Evolutionary conservation across 345 rosid species (phyloP), one percentile per base, ranked within the genome.

Genomic region (Adansonia digitata): DNA sequence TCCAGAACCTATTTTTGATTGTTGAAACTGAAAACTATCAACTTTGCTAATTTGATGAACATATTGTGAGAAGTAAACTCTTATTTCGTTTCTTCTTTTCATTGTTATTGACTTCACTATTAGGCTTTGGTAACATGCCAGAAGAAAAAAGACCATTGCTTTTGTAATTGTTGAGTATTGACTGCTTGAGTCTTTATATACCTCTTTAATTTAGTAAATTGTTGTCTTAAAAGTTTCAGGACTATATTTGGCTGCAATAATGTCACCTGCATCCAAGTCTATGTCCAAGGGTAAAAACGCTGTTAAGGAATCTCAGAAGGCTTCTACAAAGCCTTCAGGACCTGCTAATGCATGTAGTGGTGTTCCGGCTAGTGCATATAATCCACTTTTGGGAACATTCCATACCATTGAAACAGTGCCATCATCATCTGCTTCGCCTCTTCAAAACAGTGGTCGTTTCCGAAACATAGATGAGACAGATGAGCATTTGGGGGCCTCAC

Each of bases 241-340:
- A 43, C 13, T 45, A 10, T 61, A 34, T 35, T 53, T 60, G 69
- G 37, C 55, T 26, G 57, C 46, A 64, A 73, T 68, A 78, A 93
- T 93, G 98, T 90, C 97, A 82, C 86, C 88, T 56, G 86, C 80
- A 35, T 79, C 92, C 64, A 91, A 83, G 73, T 79, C 89, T 8
- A 89, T 87, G 86, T 83, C 97, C 13, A 91, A 90, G 87, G 97
- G 89, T 72, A 93, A 86, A 82, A 91, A 84, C 78, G 79, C 83
- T 69, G 74, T 80, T 85, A 93, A 93, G 79, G 97, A 93, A 75
- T 78, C 85, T 43, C 85, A 76, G 74, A 91, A 90, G 86, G 78
- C 87, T 77, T 74, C 85, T 52, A 71, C 80, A 68, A 90, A 86
- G 85, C 77, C 89, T 74, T 67, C 89, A 0, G 92, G 86, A 56